Percentiles rank a stretch among this genome's conserved stretches.
Conservation (phyloP, 148 eudicot species). For the Rhododendron williamsianum region DNA sequence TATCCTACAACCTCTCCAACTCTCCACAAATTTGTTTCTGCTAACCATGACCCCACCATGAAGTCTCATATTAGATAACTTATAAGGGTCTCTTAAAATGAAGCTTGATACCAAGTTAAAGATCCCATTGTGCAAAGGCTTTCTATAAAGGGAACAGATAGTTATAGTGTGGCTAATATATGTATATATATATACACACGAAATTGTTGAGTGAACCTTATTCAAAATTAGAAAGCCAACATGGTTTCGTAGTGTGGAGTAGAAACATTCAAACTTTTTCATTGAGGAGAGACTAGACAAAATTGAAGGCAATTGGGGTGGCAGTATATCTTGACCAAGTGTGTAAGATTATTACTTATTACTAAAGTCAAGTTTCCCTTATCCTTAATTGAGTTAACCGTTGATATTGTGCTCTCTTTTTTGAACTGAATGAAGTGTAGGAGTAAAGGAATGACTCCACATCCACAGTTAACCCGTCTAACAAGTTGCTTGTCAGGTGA, state of each 20-base stretch:
- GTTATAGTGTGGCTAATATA: too few species aligned
- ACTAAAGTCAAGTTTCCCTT: neutral
- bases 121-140: neutral
- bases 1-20: too few species aligned
- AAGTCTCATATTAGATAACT: too few species aligned
- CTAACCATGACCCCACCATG: too few species aligned
- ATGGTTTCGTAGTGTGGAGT: too few species aligned
- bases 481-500: neutral
- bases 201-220: too few species aligned
- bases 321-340: conserved; percentile 6
- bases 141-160: too few species aligned
- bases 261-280: too few species aligned
- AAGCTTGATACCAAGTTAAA: neutral
- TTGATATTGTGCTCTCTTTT: conserved; percentile 6
- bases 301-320: conserved; percentile 10
- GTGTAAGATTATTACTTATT: conserved; percentile 5
- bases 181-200: too few species aligned
- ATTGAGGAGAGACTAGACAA: neutral
- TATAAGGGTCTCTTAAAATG: neutral
- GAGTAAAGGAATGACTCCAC: neutral
- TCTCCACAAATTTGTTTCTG: too few species aligned
- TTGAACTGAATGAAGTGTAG: neutral
- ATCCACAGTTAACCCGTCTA: neutral
- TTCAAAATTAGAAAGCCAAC: too few species aligned
- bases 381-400: neutral